Conservation (phyloP, 305 asterid species). For the Salvia sclarea region DNA sequence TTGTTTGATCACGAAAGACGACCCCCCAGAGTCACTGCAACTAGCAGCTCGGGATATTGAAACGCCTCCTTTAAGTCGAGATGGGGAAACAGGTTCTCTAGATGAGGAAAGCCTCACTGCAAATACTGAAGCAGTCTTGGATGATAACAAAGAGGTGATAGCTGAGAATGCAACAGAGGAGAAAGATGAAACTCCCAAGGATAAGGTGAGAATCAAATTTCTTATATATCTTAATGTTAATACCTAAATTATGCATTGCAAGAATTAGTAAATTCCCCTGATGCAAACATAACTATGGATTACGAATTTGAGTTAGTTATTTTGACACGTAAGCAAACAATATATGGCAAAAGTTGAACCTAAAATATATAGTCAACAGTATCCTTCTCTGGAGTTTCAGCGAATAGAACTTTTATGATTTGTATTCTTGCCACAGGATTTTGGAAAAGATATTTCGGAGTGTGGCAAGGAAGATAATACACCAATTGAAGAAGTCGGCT, state of each 20-base stretch:
- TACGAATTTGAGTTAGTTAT: background rate
- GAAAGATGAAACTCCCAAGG: conserved; percentile 27
- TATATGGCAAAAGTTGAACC: background rate
- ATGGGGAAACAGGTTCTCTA: conserved; percentile 26
- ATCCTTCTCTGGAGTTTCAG: background rate
- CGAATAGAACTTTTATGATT: background rate
- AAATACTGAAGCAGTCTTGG: conserved; percentile 24
- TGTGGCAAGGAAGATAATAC: conserved; percentile 24
- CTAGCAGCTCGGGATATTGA: conserved; percentile 20
- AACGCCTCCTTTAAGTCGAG: conserved; percentile 24
- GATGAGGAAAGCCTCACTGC: conserved; percentile 16
- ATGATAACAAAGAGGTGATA: conserved; percentile 22
- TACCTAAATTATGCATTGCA: background rate
- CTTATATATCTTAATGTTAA: background rate
- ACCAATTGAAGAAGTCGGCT: conserved; percentile 28
- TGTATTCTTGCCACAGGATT: conserved; percentile 32
- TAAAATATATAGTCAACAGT: background rate
- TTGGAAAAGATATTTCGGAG: conserved; percentile 5
- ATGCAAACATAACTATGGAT: background rate
- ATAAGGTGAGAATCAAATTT: conserved; percentile 21
- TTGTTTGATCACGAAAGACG: conserved; percentile 26
- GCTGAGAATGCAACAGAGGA: background rate
- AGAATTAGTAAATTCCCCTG: background rate
- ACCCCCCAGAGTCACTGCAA: conserved; percentile 22
- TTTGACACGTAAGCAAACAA: background rate